Evolutionary conservation across 148 eudicot genomes (phyloP), one percentile per base, ranked within the genome.

Genomic region (Chenopodium quinoa): DNA sequence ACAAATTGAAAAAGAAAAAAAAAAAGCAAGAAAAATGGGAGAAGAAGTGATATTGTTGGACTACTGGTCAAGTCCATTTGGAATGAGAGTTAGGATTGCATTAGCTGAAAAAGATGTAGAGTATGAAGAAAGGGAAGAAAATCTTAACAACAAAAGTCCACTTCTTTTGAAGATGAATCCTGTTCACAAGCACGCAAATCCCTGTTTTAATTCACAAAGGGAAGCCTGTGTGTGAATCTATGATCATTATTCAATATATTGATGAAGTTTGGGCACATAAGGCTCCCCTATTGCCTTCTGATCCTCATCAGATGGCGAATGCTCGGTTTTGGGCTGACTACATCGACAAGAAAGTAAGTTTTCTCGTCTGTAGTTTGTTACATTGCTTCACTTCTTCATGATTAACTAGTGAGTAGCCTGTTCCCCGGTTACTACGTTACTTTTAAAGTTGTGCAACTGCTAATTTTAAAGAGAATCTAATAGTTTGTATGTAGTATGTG

Each of bases 281-380:
- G 31, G 25, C 83, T 34, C 82, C 83, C 1, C 66, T 90, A 16
- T 71, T 91, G 60, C 89, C 91, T 0, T 83, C 85, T 17, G 87
- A 88, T 65, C 91, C 92, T 56, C 83, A 88, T 19, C 64, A 78
- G 29, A 76, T 84, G 75, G 86, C 92, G 13, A 83, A 84, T 29
- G 91, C 91, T 10, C 82, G 94, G 68, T 91, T 89, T 64, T 91
- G 92, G 94, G 89, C 82, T 40, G 87, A 91, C 60, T 89, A 76
- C 58, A 50, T 89, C 17, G 91, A 91, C 86, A 87, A 91, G 72
- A 90, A 88, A 88, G 86, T 82, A 80, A n/a, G 58, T 16, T 62
- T 47, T 14, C 12, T 65, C 3, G 4, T 40, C 8, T 40, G 44
- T 37, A 40, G 44, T 40, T 40, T 40, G 44, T 40, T 40, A 40